phyloP scores from a whole-genome alignment of 2,329 filamentous ascomycete genomes.

The Periconia sp. region DNA sequence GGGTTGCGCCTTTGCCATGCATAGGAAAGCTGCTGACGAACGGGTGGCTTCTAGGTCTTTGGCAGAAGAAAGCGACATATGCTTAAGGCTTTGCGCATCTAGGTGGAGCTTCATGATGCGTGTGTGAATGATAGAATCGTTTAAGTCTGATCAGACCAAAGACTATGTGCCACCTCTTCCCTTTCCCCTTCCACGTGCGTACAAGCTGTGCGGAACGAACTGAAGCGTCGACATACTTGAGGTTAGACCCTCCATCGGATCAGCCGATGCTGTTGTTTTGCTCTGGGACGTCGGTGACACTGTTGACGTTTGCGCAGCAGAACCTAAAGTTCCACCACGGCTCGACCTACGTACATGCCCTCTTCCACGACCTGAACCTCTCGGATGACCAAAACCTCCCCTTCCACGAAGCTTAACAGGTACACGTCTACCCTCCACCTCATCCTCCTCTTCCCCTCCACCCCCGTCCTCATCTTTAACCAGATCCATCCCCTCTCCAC shows the following conservation, averaged over 20 bases:
- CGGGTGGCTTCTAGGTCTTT: too few relatives aligned
- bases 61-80: too few relatives aligned
- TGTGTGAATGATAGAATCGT: not conserved
- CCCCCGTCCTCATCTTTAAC: constrained; percentile 22
- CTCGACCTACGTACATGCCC: too few relatives aligned
- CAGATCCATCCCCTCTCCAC: constrained; percentile 31
- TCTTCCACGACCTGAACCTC: constrained; percentile 15
- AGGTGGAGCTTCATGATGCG: too few relatives aligned
- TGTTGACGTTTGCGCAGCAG: constrained; percentile 5
- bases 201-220: constrained; percentile 65
- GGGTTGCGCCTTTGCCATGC: too few relatives aligned
- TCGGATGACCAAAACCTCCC: constrained; percentile 36
- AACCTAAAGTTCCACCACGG: constrained; percentile 5
- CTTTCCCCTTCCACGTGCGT: constrained; percentile 27
- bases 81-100: too few relatives aligned
- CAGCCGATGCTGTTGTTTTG: constrained; percentile 39
- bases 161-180: too few relatives aligned
- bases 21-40: too few relatives aligned
- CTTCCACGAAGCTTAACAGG: constrained; percentile 34
- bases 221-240: constrained; percentile 74
- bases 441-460: constrained; percentile 4
- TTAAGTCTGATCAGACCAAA: too few relatives aligned
- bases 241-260: constrained; percentile 67
- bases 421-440: constrained; percentile 14
- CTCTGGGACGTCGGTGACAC: constrained; percentile 1